phyloP scores from a whole-genome alignment of 2,329 filamentous ascomycete genomes.

The Colletotrichum melonis region DNA sequence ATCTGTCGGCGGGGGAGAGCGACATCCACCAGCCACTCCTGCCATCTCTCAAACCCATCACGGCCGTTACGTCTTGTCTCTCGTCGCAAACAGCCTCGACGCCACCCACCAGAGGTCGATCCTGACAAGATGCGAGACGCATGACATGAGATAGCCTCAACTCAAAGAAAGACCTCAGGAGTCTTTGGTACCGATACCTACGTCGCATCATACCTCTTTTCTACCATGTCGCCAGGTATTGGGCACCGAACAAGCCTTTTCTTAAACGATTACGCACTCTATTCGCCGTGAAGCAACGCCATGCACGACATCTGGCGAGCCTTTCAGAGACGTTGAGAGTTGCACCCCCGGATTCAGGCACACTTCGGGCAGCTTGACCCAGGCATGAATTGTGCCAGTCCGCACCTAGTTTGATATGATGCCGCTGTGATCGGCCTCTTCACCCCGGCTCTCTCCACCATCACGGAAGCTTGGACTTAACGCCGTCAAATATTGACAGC shows the following conservation, averaged over 20 bases:
- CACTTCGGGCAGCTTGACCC: conserved; percentile 5
- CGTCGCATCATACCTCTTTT: neutral
- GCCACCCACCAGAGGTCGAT: neutral
- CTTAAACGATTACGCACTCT: neutral
- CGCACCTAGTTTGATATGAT: neutral
- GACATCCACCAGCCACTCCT: conserved; percentile 26
- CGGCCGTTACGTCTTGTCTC: neutral
- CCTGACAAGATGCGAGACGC: neutral
- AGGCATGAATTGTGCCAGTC: neutral
- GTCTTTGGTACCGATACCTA: neutral
- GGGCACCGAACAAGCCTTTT: neutral
- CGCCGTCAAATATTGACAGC: conserved; percentile 28
- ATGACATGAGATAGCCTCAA: neutral
- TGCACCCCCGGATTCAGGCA: conserved; percentile 18
- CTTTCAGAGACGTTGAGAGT: conserved; percentile 4
- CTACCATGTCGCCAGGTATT: neutral
- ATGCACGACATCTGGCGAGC: conserved; percentile 20
- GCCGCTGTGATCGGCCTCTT: conserved; percentile 15
- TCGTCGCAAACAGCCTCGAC: conserved; percentile 11
- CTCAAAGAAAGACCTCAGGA: neutral
- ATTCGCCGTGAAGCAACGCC: conserved; percentile 6
- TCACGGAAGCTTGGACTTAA: conserved; percentile 29
- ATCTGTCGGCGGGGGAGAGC: conserved; percentile 15
- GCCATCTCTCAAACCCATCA: conserved; percentile 17
- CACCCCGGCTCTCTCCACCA: conserved; percentile 5